Conservation (phyloP, 164 flowering plant species). For the Piper longum region DNA sequence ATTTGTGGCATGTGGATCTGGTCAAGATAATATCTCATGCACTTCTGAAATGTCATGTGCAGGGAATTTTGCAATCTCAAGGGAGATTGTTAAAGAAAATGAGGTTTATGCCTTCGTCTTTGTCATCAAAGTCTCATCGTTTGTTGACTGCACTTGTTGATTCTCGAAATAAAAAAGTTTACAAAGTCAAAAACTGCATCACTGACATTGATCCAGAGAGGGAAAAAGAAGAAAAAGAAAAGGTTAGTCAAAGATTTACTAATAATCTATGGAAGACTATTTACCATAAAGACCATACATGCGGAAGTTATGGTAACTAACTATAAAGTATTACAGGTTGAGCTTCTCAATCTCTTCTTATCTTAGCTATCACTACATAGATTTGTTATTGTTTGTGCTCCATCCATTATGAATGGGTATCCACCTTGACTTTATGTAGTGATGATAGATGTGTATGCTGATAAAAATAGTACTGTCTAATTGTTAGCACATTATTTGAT, state of each 20-base stretch:
- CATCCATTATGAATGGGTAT: no score
- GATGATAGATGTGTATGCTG: no score
- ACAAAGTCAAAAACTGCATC: slow-evolving; percentile 84
- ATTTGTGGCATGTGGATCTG: background rate
- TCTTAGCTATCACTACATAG: no score
- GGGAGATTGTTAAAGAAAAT: slow-evolving; percentile 79
- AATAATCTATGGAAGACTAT: background rate
- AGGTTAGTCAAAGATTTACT: slow-evolving; percentile 30
- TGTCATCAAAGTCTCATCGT: slow-evolving; percentile 87
- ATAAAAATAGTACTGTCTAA: no score
- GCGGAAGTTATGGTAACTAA: background rate
- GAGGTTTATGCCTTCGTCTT: slow-evolving; percentile 98
- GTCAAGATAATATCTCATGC: background rate
- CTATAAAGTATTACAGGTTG: no score
- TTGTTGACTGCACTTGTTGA: slow-evolving; percentile 92
- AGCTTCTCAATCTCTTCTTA: no score
- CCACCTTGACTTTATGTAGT: no score
- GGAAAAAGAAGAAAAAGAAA: slow-evolving; percentile 93
- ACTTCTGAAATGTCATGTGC: slow-evolving; percentile 8
- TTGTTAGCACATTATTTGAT: no score
- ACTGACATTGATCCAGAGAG: slow-evolving; percentile 97
- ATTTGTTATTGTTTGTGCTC: no score
- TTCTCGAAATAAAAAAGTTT: slow-evolving; percentile 88
- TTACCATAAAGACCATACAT: background rate
- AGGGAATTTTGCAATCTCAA: slow-evolving; percentile 97